Evolutionary conservation across 2,329 filamentous ascomycete genomes (phyloP), one percentile per base, ranked within the genome.

Genomic region (Colletotrichum acutatum): DNA sequence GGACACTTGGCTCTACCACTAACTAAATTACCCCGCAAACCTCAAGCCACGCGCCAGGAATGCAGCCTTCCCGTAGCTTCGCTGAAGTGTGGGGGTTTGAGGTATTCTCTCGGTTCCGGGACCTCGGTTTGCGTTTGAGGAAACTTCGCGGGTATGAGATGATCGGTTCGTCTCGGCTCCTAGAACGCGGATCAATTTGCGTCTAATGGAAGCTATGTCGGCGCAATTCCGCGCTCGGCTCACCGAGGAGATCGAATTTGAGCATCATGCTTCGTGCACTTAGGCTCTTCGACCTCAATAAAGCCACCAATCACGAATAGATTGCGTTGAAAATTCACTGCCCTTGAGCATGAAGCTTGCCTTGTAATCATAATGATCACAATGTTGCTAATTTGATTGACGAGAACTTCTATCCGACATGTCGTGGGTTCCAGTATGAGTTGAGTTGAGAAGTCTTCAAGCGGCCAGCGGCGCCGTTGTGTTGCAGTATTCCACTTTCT

Each of bases 21-120:
- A 19, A 56, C 7, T 28, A 14, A 19, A 56, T 22, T 56, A 65
- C 49, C 62, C 62, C 52, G 52, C 62, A 65, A 52, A 65, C 37
- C 26, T 8, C 52, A 56, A 30, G 62, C 30, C 32, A 65, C 16
- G 22, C 62, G 52, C 52, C 32, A 22, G 28, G 32, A 16, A 65
- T 30, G 62, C 22, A 57, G 62, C 14, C 52, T 52, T 30, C 28
- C 54, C 54, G 52, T 56, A 56, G 52, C 62, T 30, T 64, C 46
- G 4, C 14, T 24, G 5, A 22, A 16, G 28, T 16, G 46, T 24
- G 53, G 53, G 53, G 46, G 26, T n/a, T 63, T n/a, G 37, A 37
- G 37, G 49, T 52, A 8, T 54, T 22, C 12, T 30, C 3, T n/a
- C 22, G 19, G 5, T 37, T 22, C 30, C 49, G 12, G 32, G 34